Percentiles rank a stretch among this genome's conserved stretches.
Evolutionary conservation across 352 stramenopile genomes (phyloP).

Genomic region (Pythium phragmitis): DNA sequence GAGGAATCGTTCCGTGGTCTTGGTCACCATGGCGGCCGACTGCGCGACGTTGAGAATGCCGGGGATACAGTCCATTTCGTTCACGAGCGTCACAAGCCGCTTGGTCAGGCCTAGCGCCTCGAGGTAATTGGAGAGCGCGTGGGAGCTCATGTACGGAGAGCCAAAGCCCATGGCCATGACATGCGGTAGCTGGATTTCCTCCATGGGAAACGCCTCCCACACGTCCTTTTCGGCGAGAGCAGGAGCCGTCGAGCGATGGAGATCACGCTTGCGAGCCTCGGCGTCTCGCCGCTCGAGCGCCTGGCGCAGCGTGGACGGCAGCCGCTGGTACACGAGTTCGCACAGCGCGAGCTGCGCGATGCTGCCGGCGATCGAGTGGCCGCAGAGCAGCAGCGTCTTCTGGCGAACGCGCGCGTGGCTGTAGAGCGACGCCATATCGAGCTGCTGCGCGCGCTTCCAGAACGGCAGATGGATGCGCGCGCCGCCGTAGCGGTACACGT

Average conservation of each 20-base stretch:
- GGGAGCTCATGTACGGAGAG: slow-evolving; percentile 65
- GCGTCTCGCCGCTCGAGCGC: slow-evolving; percentile 63
- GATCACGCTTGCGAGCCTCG: slow-evolving; percentile 38
- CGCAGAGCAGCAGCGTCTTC: slow-evolving; percentile 75
- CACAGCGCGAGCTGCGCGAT: slow-evolving; percentile 79
- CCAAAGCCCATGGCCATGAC: slow-evolving; percentile 79
- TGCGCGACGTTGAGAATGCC: slow-evolving; percentile 83
- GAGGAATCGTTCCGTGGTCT: slow-evolving; percentile 75
- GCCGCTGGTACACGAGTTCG: slow-evolving; percentile 70
- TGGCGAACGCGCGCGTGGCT: slow-evolving; percentile 40
- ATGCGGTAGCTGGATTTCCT: slow-evolving; percentile 37
- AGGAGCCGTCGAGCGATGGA: slow-evolving; percentile 4
- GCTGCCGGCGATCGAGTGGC: slow-evolving; percentile 82
- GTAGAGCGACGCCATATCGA: slow-evolving; percentile 55
- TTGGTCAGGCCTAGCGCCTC: slow-evolving; percentile 45
- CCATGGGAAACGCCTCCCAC: slow-evolving; percentile 20
- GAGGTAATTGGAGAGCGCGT: slow-evolving; percentile 46
- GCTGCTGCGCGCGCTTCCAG: slow-evolving; percentile 61
- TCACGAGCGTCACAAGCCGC: slow-evolving; percentile 75
- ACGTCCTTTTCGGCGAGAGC: slow-evolving; percentile 6
- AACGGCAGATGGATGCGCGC: slow-evolving; percentile 77
- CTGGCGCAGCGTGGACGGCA: slow-evolving; percentile 45
- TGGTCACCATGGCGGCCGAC: slow-evolving; percentile 68
- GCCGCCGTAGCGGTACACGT: slow-evolving; percentile 69
- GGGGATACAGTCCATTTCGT: slow-evolving; percentile 86